These are phyloP conservation scores for Mycena vitilis DNA, from an alignment of 768 basidiomycete species.

Conservation along the genomic window DNA sequence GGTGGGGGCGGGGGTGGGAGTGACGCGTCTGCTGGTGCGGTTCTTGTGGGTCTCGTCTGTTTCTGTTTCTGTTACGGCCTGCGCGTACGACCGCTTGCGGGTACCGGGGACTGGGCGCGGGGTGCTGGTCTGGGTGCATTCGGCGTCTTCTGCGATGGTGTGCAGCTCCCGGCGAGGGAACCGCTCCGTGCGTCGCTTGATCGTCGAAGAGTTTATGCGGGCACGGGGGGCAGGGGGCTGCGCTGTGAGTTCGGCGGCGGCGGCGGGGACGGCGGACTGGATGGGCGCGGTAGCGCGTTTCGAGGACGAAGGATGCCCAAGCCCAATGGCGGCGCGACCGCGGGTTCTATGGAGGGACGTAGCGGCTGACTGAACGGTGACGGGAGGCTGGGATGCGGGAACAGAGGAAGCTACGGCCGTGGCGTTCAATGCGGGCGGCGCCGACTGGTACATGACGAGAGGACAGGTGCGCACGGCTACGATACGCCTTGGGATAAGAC, in stretches of 20 bases:
- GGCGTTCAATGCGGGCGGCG: no score
- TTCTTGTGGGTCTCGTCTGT: conserved; percentile 3
- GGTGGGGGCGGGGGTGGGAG: conserved; percentile 7
- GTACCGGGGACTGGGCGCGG: conserved; percentile 4
- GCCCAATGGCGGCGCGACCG: conserved; percentile 19
- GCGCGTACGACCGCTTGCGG: conserved; percentile 17
- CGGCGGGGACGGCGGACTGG: neutral
- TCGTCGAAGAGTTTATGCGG: conserved; percentile 22
- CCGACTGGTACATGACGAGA: neutral
- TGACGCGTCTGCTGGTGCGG: conserved; percentile 12
- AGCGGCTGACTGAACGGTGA: no score
- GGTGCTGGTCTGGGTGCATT: neutral
- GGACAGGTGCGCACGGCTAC: neutral
- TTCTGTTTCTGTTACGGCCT: neutral
- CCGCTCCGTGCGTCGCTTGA: conserved; percentile 22
- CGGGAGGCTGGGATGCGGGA: no score
- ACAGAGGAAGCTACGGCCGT: neutral
- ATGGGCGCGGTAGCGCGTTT: neutral
- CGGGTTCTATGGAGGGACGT: neutral
- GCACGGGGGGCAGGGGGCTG: neutral
- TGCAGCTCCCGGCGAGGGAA: conserved; percentile 14
- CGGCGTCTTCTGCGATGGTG: conserved; percentile 11
- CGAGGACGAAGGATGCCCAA: conserved; percentile 23
- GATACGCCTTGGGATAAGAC: neutral
- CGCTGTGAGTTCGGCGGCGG: neutral